Evolutionary conservation across 2,329 filamentous ascomycete species (phyloP), one percentile per base, ranked within the genome.

Genomic region (Alternaria postmessia): DNA sequence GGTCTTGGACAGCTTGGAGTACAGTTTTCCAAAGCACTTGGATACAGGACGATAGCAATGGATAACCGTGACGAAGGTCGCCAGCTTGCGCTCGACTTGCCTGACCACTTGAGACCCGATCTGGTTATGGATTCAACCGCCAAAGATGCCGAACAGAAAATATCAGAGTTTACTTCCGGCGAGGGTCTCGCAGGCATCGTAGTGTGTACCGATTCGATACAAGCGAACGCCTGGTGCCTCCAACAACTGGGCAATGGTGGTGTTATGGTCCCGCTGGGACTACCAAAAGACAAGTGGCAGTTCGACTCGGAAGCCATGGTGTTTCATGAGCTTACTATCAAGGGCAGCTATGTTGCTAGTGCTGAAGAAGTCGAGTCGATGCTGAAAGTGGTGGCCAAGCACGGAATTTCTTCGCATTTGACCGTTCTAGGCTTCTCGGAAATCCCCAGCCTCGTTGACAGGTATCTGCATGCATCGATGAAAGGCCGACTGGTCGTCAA

Each of bases 1-100:
- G 91, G 91, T 65, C 85, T 96, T 58, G 92, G 92, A n/a, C 88
- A 86, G 58, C 82, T 94, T 66, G 92, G 91, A 24, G 83, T 91
- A 66, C 93, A 96, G 81, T 96, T 95, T 78, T 66, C 70, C 11
- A 71, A 70, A 58, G 69, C 71, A 12, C 62, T 75, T 63, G 70
- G 68, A 6, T 70, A 62, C 51, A 62, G 51, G 14, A 65, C 64
- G 0, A 57, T 71, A 18, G 70, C 71, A 16, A 71, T 72, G 44
- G 68, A 72, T 39, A 72, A 74, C 24, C 68, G 68, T 16, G 42
- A 39, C n/a, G 65, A 72, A 55, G 68, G 70, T 12, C 62, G 65
- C 30, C 61, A 62, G 52, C 54, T 72, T 14, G 66, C 69, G n/a
- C 47, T 58, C 12, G 62, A 70, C n/a, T 47, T 67, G 20, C 55